Evolutionary conservation across 352 stramenopile species (phyloP).

Genomic region (Phytophthora sansomeana): DNA sequence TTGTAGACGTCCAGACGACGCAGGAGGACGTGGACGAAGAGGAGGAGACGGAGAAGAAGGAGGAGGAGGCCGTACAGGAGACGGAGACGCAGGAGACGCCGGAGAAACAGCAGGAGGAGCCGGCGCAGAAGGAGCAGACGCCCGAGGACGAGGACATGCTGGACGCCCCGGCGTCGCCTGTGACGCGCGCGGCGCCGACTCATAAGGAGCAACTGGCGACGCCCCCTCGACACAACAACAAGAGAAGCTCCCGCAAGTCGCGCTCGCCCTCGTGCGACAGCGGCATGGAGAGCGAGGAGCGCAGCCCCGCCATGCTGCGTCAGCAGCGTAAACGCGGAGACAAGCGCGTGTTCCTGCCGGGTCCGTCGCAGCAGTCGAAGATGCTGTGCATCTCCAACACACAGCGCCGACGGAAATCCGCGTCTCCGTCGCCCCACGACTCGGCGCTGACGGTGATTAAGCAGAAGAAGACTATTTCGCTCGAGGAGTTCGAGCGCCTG

Average conservation of each 20-base stretch:
- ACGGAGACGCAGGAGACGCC: slow-evolving; percentile 28
- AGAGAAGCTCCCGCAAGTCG: slow-evolving; percentile 19
- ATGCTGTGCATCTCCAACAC: slow-evolving; percentile 46
- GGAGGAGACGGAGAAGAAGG: slow-evolving; percentile 14
- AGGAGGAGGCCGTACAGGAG: slow-evolving; percentile 14
- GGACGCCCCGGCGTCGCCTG: slow-evolving; percentile 14
- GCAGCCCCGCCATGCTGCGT: slow-evolving; percentile 39
- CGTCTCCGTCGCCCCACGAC: slow-evolving; percentile 49
- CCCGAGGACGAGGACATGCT: slow-evolving; percentile 34
- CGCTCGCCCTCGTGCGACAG: slow-evolving; percentile 42
- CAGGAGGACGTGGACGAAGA: slow-evolving; percentile 45
- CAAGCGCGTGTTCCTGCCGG: slow-evolving; percentile 55
- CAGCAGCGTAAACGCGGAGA: slow-evolving; percentile 50
- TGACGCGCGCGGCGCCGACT: slow-evolving; percentile 21
- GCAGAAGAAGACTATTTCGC: slow-evolving; percentile 80
- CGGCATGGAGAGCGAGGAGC: slow-evolving; percentile 32
- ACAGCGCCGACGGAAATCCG: slow-evolving; percentile 38
- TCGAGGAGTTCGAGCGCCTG: slow-evolving; percentile 79
- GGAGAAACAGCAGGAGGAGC: slow-evolving; percentile 11
- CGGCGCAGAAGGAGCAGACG: slow-evolving; percentile 20
- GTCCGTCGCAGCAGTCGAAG: slow-evolving; percentile 57
- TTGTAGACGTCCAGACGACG: slow-evolving; percentile 22
- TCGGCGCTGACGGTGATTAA: slow-evolving; percentile 72
- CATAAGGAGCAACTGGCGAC: slow-evolving; percentile 26
- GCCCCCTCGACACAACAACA: slow-evolving; percentile 19